Conservation (phyloP, 768 basidiomycete genomes). For the Tylopilus plumbeoviolaceoides region DNA sequence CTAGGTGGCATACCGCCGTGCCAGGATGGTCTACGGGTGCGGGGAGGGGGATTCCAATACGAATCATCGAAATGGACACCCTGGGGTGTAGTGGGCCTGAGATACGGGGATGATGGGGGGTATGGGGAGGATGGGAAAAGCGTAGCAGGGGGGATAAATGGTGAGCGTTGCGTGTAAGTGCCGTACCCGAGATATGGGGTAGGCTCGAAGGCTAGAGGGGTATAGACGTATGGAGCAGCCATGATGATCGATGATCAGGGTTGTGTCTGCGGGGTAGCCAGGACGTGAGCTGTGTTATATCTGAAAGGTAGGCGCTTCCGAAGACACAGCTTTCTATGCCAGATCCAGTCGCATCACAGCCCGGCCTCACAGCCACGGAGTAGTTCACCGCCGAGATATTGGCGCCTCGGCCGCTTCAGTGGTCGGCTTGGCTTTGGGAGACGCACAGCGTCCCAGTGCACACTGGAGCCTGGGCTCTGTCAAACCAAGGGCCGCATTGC, state of each 20-base stretch:
- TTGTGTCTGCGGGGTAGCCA: background rate
- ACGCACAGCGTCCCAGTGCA: slow-evolving; percentile 1
- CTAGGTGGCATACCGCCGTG: slow-evolving; percentile 30
- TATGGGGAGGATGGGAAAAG: slow-evolving; percentile 38
- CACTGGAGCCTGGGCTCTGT: background rate
- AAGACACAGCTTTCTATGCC: slow-evolving; percentile 13
- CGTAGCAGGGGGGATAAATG: slow-evolving; percentile 40
- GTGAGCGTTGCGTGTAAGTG: slow-evolving; percentile 35
- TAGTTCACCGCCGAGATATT: slow-evolving; percentile 2
- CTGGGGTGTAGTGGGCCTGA: slow-evolving; percentile 29
- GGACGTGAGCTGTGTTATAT: slow-evolving; percentile 8
- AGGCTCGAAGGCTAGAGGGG: slow-evolving; percentile 33
- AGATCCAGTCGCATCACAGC: no score
- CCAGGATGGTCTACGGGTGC: slow-evolving; percentile 44
- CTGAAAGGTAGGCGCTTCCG: slow-evolving; percentile 9
- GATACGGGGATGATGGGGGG: slow-evolving; percentile 25
- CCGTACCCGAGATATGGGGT: slow-evolving; percentile 34
- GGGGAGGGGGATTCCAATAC: slow-evolving; percentile 25
- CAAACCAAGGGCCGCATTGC: background rate
- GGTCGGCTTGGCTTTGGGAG: background rate
- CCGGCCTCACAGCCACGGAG: slow-evolving; percentile 23
- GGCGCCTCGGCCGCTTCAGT: background rate
- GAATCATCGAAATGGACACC: slow-evolving; percentile 18
- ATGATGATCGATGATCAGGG: slow-evolving; percentile 21
- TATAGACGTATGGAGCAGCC: slow-evolving; percentile 43